phyloP scores from a whole-genome alignment of 257 asterid species.

The Linaria vulgaris region DNA sequence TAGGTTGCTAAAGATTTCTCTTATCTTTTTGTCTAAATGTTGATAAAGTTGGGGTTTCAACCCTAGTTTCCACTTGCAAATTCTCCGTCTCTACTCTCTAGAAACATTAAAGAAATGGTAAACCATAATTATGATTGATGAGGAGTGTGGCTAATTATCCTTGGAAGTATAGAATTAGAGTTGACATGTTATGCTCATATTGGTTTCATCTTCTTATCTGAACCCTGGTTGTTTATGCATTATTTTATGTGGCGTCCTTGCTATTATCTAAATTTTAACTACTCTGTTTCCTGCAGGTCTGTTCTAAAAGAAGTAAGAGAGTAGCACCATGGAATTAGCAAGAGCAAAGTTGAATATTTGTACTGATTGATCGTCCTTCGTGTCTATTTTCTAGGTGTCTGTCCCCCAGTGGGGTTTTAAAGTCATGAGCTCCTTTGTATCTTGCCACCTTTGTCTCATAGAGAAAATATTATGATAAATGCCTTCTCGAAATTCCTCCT shows the following conservation, averaged over 20 bases:
- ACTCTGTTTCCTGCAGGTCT: constrained; percentile 32
- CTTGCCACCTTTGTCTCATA: constrained; percentile 42
- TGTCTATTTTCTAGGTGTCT: constrained; percentile 35
- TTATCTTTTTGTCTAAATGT: background rate
- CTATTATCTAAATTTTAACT: background rate
- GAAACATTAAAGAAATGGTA: no score
- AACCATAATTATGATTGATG: no score
- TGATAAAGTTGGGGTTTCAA: no score
- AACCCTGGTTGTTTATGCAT: background rate
- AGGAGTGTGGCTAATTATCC: no score
- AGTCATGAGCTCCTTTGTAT: constrained; percentile 44
- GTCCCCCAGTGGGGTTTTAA: constrained; percentile 30
- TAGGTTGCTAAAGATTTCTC: constrained; percentile 3
- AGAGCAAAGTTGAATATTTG: constrained; percentile 29
- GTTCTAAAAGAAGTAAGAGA: constrained; percentile 15
- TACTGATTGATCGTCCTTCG: constrained; percentile 44
- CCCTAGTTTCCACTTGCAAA: no score
- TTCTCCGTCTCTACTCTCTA: no score
- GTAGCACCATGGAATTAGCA: constrained; percentile 19
- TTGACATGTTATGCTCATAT: no score
- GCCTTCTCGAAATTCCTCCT: constrained; percentile 17
- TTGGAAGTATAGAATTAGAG: no score
- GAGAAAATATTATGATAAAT: constrained; percentile 37
- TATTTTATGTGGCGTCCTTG: background rate
- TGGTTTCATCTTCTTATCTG: no score